phyloP scores from a whole-genome alignment of 257 asterid species.

The Capsicum baccatum region DNA sequence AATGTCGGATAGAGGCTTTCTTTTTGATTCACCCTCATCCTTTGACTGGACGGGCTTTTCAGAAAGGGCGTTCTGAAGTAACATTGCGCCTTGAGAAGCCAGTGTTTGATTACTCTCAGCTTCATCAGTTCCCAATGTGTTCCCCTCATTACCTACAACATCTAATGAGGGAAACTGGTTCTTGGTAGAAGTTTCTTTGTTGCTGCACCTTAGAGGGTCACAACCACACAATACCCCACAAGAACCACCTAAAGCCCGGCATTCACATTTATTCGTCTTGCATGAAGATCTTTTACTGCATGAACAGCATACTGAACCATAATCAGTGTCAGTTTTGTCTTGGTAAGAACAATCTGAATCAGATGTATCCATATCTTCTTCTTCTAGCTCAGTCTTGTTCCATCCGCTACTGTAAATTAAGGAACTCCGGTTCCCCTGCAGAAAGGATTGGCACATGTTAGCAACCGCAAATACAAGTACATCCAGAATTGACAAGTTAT shows the following conservation, averaged over 20 bases:
- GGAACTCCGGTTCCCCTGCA: conserved; percentile 69
- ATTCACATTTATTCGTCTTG: conserved; percentile 80
- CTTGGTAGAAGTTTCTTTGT: conserved; percentile 42
- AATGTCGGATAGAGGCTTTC: conserved; percentile 91
- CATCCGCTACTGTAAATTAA: conserved; percentile 42
- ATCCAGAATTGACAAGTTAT: conserved; percentile 1
- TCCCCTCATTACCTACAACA: conserved; percentile 32
- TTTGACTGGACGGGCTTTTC: conserved; percentile 53
- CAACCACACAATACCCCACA: conserved; percentile 70
- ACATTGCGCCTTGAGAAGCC: conserved; percentile 83
- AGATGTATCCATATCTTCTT: conserved; percentile 86
- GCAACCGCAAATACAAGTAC: background rate
- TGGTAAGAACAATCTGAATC: conserved; percentile 47
- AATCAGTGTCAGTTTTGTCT: conserved; percentile 45
- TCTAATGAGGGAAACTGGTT: conserved; percentile 35
- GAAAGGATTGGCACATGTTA: background rate
- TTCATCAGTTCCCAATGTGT: conserved; percentile 46
- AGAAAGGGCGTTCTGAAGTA: conserved; percentile 82
- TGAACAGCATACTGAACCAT: conserved; percentile 58
- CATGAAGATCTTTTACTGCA: conserved; percentile 75
- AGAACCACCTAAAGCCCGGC: conserved; percentile 62
- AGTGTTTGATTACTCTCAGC: conserved; percentile 48
- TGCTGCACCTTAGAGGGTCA: conserved; percentile 63
- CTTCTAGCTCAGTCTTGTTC: conserved; percentile 46
- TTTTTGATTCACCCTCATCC: conserved; percentile 43